Evolutionary conservation across 192 early-diverging fungal species (phyloP), one percentile per base, ranked within the genome.

Genomic region (Coemansia asiatica): DNA sequence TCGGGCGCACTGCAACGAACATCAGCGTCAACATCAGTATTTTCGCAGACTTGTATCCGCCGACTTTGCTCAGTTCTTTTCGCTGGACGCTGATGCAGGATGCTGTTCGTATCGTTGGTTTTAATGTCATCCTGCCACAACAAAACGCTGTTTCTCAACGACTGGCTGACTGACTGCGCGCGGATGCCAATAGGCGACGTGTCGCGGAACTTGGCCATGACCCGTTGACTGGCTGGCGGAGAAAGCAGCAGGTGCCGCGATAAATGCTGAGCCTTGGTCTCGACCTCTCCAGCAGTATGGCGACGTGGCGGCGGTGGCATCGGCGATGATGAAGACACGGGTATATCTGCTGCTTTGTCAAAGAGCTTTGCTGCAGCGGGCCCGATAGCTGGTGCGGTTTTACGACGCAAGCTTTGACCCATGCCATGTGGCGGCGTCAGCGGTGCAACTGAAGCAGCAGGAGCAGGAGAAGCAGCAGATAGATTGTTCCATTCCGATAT

Each of bases 261-360:
- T n/a, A 50, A 31, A n/a, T 69, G 50, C 21, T 47, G 51, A 2
- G 68, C 29, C 23, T 36, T 35, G 2, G 60, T 47, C 3, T 71
- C 69, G 12, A 66, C 68, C 23, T 81, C 78, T 27, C 78, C 73
- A 2, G 72, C 66, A 19, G 78, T 81, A 55, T 75, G 69, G 53
- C 78, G 72, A 22, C 78, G 71, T 27, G 51, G 51, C 12, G 26
- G 51, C 51, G 10, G 40, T 2, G 40, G 40, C 40, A 13, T 2
- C 8, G 12, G 31, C 31, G 8, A 13, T 13, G 40, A 12, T 2
- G 12, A 44, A 12, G 40, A 16, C 15, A 44, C 15, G 2, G 40
- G n/a, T 27, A 15, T 33, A 33, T 6, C 55, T 31, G 55, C 15
- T 33, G 28, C 26, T 2, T 31, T 31, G 28, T 6, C 29, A 9